Base-by-base conservation (phyloP, 306 rosid species). In the Vigna unguiculata region DNA sequence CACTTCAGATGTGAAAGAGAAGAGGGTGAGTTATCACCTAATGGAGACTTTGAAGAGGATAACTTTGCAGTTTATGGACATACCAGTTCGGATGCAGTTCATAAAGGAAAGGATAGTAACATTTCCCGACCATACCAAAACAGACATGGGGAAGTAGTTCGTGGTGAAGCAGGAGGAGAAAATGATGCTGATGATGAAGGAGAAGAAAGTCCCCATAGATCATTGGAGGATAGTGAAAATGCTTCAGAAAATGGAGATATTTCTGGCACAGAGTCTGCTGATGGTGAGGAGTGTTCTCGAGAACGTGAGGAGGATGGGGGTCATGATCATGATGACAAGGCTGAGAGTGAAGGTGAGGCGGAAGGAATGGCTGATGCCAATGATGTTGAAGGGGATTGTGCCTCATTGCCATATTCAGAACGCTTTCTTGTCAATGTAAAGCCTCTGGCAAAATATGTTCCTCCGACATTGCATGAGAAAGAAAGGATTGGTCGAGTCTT, bases 311-410 rank as follows among this genome's bases (percentile, higher is more conserved):
- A 84, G 87, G 89, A 89, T 59, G 96, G 92, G 78, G 88, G 89
- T 71, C 83, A 78, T 36, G 98, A 89, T 72, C 89, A 85, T 69
- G 91, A 85, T 83, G 75, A 91, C 62, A 93, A 92, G 88, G 97
- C 90, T 5, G 99, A 96, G 88, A 96, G 99, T 78, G 99, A 96
- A 89, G 99, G 98, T 38, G 99, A 96, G 88, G 99, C 88, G 21
- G 99, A 96, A 85, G 99, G 93, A 78, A 91, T 84, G 87, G 93
- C 93, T 1, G 98, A 92, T 80, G 99, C 93, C 74, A 90, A 91
- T 83, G 98, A 92, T 80, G 96, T 82, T 79, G 99, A 92, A 67
- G 98, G 98, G 71, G 99, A 92, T 74, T 93, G 93, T 76, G 64
- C 85, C 64, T 85, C 89, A 21, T 74, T 96, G 82, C 90, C 94